Percentiles rank a stretch among this genome's conserved stretches.
These are phyloP conservation scores for Parathielavia hyrcaniae DNA, from an alignment of 495 filamentous ascomycete species.

Conservation along the genomic window DNA sequence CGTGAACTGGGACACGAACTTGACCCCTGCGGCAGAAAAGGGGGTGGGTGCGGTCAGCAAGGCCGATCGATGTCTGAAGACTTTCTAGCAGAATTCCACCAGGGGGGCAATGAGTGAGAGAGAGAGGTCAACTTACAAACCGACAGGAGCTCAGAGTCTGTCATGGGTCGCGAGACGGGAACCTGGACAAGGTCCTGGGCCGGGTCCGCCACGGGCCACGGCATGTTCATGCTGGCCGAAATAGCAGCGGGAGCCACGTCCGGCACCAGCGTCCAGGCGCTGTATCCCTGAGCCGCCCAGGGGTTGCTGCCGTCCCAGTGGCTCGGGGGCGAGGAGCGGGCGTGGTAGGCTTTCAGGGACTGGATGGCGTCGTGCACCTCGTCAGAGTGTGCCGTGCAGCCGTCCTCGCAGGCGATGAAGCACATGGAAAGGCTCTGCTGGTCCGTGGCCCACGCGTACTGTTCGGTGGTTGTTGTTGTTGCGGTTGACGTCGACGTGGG, in stretches of 20 bases:
- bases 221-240: not conserved
- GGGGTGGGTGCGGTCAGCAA: not conserved
- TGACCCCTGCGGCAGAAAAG: constrained; percentile 45
- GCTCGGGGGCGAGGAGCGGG: constrained; percentile 2
- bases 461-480: not conserved
- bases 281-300: not conserved
- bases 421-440: constrained; percentile 12
- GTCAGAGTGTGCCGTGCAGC: constrained; percentile 27
- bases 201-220: constrained; percentile 16
- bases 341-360: constrained; percentile 22
- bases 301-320: constrained; percentile 4
- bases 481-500: not conserved
- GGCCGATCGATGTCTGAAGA: not conserved
- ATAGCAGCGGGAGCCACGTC: not conserved
- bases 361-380: constrained; percentile 29
- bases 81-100: no score
- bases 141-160: constrained; percentile 28
- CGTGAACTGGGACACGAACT: constrained; percentile 50
- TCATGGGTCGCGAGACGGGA: constrained; percentile 19
- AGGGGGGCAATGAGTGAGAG: no score
- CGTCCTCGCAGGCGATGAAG: constrained; percentile 24
- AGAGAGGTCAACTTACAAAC: constrained; percentile 27
- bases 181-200: constrained; percentile 14
- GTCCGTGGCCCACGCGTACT: constrained; percentile 25
- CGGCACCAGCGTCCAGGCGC: constrained; percentile 12